Percentiles rank a stretch among this genome's conserved stretches.
These are phyloP conservation scores for Aspergillus nomiae DNA, from an alignment of 2,329 filamentous ascomycete species.

Conservation along the genomic window DNA sequence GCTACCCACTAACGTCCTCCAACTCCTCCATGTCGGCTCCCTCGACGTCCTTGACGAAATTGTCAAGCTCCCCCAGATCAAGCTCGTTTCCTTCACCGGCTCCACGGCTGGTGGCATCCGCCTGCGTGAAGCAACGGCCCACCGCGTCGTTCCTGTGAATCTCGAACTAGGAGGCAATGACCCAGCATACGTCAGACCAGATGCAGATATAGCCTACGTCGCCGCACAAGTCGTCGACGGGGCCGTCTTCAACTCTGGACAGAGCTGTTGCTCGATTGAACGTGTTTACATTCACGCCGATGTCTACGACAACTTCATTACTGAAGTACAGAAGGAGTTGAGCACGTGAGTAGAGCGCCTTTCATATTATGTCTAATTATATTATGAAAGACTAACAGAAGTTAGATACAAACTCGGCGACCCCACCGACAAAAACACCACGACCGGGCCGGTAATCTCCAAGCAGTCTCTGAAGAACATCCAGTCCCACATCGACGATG, in stretches of 20 bases:
- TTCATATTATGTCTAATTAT: rapidly evolving
- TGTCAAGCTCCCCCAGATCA: constrained; percentile 71
- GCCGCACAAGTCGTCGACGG: constrained; percentile 91
- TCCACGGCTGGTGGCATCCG: constrained; percentile 82
- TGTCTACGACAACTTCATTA: constrained; percentile 81
- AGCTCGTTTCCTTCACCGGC: constrained; percentile 85
- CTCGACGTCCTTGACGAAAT: constrained; percentile 73
- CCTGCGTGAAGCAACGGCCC: constrained; percentile 77
- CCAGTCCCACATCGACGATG: constrained; percentile 76
- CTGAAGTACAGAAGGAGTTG: constrained; percentile 75
- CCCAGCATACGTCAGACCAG: constrained; percentile 79
- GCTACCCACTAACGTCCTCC: constrained; percentile 76
- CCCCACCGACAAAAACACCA: constrained; percentile 71
- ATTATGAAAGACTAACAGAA: background rate
- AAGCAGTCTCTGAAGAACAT: constrained; percentile 73
- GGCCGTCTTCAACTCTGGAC: constrained; percentile 89
- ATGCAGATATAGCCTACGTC: constrained; percentile 83
- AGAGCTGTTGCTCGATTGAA: constrained; percentile 91
- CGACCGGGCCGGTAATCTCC: constrained; percentile 84
- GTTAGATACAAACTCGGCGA: constrained; percentile 59
- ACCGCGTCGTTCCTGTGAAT: constrained; percentile 78
- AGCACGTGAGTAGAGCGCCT: constrained; percentile 50
- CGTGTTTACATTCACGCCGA: constrained; percentile 82
- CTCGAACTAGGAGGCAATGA: constrained; percentile 93
- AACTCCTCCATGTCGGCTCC: constrained; percentile 84